Evolutionary conservation across 768 basidiomycete genomes (phyloP).

Genomic region (Mycena vitilis): DNA sequence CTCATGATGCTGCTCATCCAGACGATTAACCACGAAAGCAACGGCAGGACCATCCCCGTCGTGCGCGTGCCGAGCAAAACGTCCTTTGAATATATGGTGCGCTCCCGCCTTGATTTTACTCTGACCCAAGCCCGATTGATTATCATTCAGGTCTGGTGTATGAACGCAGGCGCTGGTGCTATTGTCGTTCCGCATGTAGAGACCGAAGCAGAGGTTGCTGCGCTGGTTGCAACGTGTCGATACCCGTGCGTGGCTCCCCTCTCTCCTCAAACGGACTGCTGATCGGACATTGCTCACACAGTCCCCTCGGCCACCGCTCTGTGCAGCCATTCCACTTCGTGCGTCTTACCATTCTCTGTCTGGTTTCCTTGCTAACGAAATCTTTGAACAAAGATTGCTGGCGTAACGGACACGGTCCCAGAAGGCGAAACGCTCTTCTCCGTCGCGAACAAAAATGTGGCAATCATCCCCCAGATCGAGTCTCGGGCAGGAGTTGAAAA

Average conservation of each 20-base stretch:
- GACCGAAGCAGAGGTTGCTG: conserved; percentile 18
- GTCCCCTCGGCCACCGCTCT: conserved; percentile 26
- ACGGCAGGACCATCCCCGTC: conserved; percentile 17
- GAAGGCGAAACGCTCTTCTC: conserved; percentile 10
- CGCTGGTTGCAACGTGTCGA: conserved; percentile 7
- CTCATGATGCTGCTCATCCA: conserved; percentile 3
- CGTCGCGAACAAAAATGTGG: conserved; percentile 26
- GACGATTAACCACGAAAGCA: background rate
- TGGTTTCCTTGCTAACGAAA: background rate
- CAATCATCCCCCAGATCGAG: conserved; percentile 29
- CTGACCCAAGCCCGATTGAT: background rate
- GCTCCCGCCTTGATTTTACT: background rate
- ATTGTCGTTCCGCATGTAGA: conserved; percentile 28
- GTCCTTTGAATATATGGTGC: conserved; percentile 13
- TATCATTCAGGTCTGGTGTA: conserved; percentile 6
- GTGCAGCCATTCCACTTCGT: conserved; percentile 23
- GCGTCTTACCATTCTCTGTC: background rate
- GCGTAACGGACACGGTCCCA: conserved; percentile 10
- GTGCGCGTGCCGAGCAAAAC: conserved; percentile 27
- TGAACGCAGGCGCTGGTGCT: conserved; percentile 27
- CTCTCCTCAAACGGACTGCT: background rate
- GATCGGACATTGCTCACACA: background rate
- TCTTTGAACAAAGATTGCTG: conserved; percentile 6
- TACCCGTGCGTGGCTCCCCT: conserved; percentile 11
- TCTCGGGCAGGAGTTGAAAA: conserved; percentile 7